These are phyloP conservation scores for Talinum fruticosum DNA, from an alignment of 148 eudicot genomes.

Conservation along the genomic window DNA sequence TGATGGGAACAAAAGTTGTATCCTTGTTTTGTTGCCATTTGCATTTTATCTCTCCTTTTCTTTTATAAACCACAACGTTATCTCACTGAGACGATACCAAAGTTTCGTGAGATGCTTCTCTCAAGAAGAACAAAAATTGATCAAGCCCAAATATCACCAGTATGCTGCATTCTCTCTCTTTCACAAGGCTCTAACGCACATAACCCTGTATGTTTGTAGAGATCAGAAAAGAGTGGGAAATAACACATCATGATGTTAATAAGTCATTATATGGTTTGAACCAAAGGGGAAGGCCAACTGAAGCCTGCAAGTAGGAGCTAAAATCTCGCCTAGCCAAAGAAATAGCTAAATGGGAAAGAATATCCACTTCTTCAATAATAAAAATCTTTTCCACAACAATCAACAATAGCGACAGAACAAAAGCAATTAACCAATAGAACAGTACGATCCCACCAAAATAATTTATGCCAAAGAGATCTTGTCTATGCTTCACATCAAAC, in stretches of 20 bases:
- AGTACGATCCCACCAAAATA: background rate
- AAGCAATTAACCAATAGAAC: too few species aligned
- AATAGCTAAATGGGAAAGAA: background rate
- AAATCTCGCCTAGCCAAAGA: too few species aligned
- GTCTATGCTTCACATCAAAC: background rate
- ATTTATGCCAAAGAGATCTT: background rate
- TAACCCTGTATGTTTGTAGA: background rate
- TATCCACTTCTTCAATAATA: too few species aligned
- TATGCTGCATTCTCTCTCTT: background rate
- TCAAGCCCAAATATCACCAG: background rate
- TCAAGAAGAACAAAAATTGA: background rate
- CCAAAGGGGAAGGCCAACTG: too few species aligned
- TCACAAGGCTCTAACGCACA: background rate
- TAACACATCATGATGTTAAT: too few species aligned
- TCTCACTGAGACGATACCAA: background rate
- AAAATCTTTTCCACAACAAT: background rate
- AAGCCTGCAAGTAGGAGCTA: too few species aligned
- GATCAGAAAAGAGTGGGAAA: background rate
- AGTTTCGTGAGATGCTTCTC: background rate
- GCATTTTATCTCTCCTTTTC: background rate
- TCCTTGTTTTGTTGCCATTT: background rate
- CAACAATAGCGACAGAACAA: too few species aligned
- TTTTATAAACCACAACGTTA: background rate
- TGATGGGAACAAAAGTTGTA: background rate
- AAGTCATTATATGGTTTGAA: too few species aligned